Conservation (phyloP, 192 early-diverging fungal genomes). For the Coemansia sp. region DNA sequence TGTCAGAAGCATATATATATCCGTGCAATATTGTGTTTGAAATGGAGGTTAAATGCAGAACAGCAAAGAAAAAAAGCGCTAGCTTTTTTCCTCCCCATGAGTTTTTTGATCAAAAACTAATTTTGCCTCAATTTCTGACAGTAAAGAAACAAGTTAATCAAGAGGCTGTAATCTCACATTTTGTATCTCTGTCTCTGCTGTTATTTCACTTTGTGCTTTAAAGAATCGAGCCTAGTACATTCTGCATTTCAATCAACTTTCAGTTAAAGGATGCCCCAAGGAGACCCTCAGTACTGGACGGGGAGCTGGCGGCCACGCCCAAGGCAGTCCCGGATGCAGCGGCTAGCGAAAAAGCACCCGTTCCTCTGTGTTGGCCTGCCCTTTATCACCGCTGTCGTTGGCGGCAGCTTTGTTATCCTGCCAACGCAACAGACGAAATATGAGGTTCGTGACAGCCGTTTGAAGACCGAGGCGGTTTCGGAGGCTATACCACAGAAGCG, state of each 20-base stretch:
- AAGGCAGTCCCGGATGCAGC: constrained; percentile 23
- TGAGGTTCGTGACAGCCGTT: constrained; percentile 67
- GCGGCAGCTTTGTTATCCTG: constrained; percentile 68
- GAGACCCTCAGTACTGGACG: constrained; percentile 9
- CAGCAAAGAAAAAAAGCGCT: not conserved
- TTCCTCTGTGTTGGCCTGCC: constrained; percentile 72
- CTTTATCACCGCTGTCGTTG: constrained; percentile 67
- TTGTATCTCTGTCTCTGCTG: too few species aligned
- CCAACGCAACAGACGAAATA: constrained; percentile 75
- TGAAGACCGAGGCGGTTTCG: constrained; percentile 57
- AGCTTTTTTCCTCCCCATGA: constrained; percentile 7
- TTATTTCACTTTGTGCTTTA: not conserved
- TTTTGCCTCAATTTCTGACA: too few species aligned
- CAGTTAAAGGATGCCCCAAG: not conserved
- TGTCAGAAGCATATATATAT: not conserved
- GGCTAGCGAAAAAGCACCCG: constrained; percentile 52
- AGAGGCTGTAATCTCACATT: too few species aligned
- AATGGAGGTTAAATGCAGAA: not conserved
- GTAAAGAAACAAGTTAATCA: too few species aligned
- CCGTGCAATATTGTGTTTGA: not conserved
- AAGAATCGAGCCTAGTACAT: not conserved
- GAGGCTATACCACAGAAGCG: constrained; percentile 59
- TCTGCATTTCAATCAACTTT: not conserved
- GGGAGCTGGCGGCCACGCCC: constrained; percentile 4
- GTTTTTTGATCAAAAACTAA: too few species aligned